Conservation (phyloP, 2,329 filamentous ascomycete species). For the Beauveria rudraprayagi region DNA sequence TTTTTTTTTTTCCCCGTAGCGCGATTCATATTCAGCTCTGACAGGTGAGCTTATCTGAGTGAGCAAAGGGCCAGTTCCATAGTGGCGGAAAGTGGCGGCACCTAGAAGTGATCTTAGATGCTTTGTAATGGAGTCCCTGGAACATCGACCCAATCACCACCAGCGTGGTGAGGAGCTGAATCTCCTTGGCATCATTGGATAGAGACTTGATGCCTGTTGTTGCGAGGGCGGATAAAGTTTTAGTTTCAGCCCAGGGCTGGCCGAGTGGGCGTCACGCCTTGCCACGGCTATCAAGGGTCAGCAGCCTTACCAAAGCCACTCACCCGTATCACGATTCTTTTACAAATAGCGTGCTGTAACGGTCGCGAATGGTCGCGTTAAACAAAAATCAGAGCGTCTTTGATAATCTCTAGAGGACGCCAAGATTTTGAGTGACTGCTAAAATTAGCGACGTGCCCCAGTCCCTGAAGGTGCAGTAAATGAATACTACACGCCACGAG, state of each 20-base stretch:
- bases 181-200: neutral
- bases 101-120: conserved; percentile 3
- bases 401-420: neutral
- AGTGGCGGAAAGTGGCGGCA: neutral
- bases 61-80: neutral
- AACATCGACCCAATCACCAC: neutral
- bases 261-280: neutral
- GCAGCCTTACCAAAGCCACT: neutral
- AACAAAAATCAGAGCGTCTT: neutral
- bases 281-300: neutral
- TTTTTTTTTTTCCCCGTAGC: neutral
- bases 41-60: neutral
- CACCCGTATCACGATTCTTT: neutral
- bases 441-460: neutral
- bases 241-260: conserved; percentile 2
- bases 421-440: neutral
- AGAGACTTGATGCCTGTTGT: neutral
- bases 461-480: neutral
- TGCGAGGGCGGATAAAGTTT: neutral
- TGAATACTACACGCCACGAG: neutral
- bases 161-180: neutral
- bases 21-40: neutral
- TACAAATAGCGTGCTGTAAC: neutral
- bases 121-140: neutral
- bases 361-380: neutral